phyloP scores from a whole-genome alignment of 2,329 filamentous ascomycete genomes.

The Lecanicillium sp. region DNA sequence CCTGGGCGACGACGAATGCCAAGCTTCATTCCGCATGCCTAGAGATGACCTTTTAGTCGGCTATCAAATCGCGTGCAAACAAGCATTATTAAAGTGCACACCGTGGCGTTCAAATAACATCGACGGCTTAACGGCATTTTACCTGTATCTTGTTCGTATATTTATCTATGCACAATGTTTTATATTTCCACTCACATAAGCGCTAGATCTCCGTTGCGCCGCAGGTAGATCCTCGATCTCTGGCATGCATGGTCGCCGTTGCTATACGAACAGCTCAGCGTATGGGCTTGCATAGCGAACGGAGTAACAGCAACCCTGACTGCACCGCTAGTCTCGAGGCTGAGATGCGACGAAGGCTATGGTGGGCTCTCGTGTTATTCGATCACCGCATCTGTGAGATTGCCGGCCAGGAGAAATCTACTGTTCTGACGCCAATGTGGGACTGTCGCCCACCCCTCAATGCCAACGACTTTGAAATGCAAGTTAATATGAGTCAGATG shows the following conservation, averaged over 20 bases:
- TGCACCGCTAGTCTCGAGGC: slow-evolving; percentile 34
- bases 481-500: slow-evolving; percentile 28
- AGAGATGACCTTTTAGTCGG: slow-evolving; percentile 31
- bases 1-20: slow-evolving; percentile 34
- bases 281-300: slow-evolving; percentile 46
- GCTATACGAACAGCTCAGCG: slow-evolving; percentile 49
- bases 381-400: slow-evolving; percentile 49
- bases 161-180: not conserved
- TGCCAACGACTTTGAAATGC: slow-evolving; percentile 37
- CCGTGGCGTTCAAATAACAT: slow-evolving; percentile 42
- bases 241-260: slow-evolving; percentile 43
- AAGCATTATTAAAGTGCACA: slow-evolving; percentile 42
- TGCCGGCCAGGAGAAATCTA: slow-evolving; percentile 23
- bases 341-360: slow-evolving; percentile 52
- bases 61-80: slow-evolving; percentile 41
- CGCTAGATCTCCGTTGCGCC: slow-evolving; percentile 38
- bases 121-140: slow-evolving; percentile 47
- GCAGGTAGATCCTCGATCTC: slow-evolving; percentile 36
- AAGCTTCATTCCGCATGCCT: slow-evolving; percentile 27
- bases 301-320: slow-evolving; percentile 10
- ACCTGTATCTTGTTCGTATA: slow-evolving; percentile 45
- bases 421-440: slow-evolving; percentile 25
- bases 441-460: slow-evolving; percentile 35
- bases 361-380: slow-evolving; percentile 52
- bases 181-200: not conserved